A percentile compares a stretch with the other conserved stretches of the same genome.
phyloP scores from a whole-genome alignment of 257 asterid species.

The Petunia axillaris region DNA sequence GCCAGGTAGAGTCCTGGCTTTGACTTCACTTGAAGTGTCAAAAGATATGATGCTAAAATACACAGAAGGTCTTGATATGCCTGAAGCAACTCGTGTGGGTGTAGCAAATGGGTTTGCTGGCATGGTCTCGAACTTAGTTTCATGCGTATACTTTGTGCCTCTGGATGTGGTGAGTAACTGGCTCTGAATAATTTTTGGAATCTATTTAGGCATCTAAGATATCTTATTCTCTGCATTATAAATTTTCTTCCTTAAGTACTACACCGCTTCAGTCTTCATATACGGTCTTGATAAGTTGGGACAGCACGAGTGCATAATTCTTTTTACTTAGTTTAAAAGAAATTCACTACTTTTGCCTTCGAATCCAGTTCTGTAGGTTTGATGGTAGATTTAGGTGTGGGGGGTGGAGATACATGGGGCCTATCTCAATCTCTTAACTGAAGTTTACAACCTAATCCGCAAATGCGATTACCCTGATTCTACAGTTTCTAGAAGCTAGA shows the following conservation, averaged over 20 bases:
- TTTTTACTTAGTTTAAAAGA: too few relatives aligned
- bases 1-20: constrained; percentile 91
- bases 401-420: too few relatives aligned
- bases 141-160: constrained; percentile 87
- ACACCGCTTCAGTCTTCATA: not conserved
- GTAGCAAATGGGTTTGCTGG: constrained; percentile 86
- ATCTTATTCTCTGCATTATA: not conserved
- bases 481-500: not conserved
- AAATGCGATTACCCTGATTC: not conserved
- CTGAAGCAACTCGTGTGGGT: constrained; percentile 82
- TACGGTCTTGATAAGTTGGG: too few relatives aligned
- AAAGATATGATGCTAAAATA: constrained; percentile 74
- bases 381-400: too few relatives aligned
- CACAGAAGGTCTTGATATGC: constrained; percentile 59
- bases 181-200: not conserved
- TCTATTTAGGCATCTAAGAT: not conserved
- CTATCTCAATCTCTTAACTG: too few relatives aligned
- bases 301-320: too few relatives aligned
- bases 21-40: constrained; percentile 85
- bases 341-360: too few relatives aligned
- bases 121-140: constrained; percentile 80
- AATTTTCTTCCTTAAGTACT: not conserved
- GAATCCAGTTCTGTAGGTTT: too few relatives aligned
- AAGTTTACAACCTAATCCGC: not conserved
- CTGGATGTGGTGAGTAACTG: constrained; percentile 77